A percentile compares a stretch with the other conserved stretches of the same genome.
Evolutionary conservation across 306 rosid genomes (phyloP).

Genomic region (Ochetophila trinervis): DNA sequence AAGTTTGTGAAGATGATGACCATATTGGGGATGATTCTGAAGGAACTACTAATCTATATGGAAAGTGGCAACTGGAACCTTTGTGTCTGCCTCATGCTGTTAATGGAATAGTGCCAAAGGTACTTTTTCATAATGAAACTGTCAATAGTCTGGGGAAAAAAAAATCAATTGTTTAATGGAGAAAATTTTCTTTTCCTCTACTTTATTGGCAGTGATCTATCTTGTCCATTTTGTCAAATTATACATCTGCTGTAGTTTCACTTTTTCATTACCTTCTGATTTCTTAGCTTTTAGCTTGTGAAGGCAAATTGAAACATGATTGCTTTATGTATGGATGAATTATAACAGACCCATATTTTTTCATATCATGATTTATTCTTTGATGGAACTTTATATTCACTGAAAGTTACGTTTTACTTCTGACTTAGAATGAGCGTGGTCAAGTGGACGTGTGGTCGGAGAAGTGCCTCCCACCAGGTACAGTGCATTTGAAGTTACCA

Average conservation of each 20-base stretch:
- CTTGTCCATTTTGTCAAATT: background rate
- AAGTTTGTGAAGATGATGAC: slow-evolving; percentile 58
- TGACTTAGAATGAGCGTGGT: slow-evolving; percentile 71
- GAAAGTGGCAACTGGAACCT: slow-evolving; percentile 91
- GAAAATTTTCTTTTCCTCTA: background rate
- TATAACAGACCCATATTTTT: background rate
- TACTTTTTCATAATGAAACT: slow-evolving; percentile 23
- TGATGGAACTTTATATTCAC: slow-evolving; percentile 18
- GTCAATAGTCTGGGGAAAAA: slow-evolving; percentile 4
- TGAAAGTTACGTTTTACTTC: slow-evolving; percentile 28
- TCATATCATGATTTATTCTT: slow-evolving; percentile 17
- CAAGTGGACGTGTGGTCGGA: slow-evolving; percentile 98
- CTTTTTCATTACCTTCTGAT: background rate
- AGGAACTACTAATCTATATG: slow-evolving; percentile 63
- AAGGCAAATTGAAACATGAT: no score
- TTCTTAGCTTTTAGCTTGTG: background rate
- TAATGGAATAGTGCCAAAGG: slow-evolving; percentile 87
- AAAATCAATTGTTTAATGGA: background rate
- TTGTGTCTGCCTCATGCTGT: slow-evolving; percentile 75
- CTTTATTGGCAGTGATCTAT: background rate
- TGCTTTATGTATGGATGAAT: background rate
- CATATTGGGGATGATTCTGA: slow-evolving; percentile 40
- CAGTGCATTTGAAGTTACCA: slow-evolving; percentile 75
- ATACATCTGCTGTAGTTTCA: background rate
- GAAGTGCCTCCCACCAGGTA: slow-evolving; percentile 96